phyloP scores from a whole-genome alignment of 2,329 filamentous ascomycete species.

The Phyllosticta capitalensis region DNA sequence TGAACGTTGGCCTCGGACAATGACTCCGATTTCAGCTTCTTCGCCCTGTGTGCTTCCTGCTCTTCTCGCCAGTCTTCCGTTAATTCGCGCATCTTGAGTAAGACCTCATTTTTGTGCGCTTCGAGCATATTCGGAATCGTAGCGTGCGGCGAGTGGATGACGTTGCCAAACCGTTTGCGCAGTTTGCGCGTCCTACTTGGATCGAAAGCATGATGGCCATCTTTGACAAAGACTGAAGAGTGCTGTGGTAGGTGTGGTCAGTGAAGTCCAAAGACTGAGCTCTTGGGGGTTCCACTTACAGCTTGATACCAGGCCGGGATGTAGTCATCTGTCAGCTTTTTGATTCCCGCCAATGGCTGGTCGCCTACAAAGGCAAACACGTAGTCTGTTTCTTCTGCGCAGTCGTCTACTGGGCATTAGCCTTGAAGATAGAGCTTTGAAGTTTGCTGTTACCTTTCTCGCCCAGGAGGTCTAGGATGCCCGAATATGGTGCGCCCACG shows the following conservation, averaged over 20 bases:
- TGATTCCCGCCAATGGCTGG: slow-evolving; percentile 66
- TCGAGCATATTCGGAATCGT: slow-evolving; percentile 49
- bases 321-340: slow-evolving; percentile 53
- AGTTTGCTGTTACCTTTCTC: slow-evolving; percentile 50
- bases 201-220: slow-evolving; percentile 66
- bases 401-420: slow-evolving; percentile 34
- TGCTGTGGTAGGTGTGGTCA: slow-evolving; percentile 33
- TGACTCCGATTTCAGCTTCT: background rate
- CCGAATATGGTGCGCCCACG: slow-evolving; percentile 79
- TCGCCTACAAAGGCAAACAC: slow-evolving; percentile 75
- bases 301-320: slow-evolving; percentile 79
- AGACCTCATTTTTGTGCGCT: slow-evolving; percentile 42
- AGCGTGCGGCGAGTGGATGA: slow-evolving; percentile 37
- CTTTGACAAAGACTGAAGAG: slow-evolving; percentile 68
- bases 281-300: slow-evolving; percentile 24
- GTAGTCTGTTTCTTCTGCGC: slow-evolving; percentile 58
- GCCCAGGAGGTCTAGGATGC: slow-evolving; percentile 70
- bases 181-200: slow-evolving; percentile 47
- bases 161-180: slow-evolving; percentile 48
- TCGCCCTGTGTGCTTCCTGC: background rate
- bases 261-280: too few species aligned
- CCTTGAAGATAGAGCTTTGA: slow-evolving; percentile 28
- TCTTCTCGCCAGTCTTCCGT: slow-evolving; percentile 29
- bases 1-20: background rate
- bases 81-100: slow-evolving; percentile 34